Percentiles rank a stretch among this genome's conserved stretches.
These are phyloP conservation scores for Phytophthora multivora DNA, from an alignment of 352 stramenopile species.

Conservation along the genomic window DNA sequence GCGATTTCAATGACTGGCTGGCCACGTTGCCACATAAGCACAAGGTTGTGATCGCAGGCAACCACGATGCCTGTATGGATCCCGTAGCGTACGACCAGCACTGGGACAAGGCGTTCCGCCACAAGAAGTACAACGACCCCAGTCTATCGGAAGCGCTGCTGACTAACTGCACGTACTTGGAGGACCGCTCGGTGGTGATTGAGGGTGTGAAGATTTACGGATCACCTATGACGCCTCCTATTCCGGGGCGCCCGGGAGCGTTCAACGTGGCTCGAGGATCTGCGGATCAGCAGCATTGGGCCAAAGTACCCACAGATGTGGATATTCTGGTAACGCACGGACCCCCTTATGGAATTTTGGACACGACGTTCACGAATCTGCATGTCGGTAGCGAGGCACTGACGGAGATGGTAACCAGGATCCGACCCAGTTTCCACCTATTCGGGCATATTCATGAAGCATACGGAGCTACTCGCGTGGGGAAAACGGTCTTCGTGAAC, in stretches of 20 bases:
- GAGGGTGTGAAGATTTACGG: constrained; percentile 70
- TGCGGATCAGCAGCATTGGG: constrained; percentile 55
- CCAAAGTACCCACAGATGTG: constrained; percentile 56
- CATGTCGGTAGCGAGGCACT: constrained; percentile 78
- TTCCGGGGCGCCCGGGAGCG: constrained; percentile 56
- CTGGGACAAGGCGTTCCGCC: constrained; percentile 50
- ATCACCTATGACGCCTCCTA: constrained; percentile 62
- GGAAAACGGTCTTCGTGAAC: constrained; percentile 85
- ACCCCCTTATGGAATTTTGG: constrained; percentile 78
- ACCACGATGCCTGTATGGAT: constrained; percentile 76
- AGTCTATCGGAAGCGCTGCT: constrained; percentile 44
- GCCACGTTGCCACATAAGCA: constrained; percentile 53
- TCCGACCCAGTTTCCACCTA: constrained; percentile 76
- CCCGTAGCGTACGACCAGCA: constrained; percentile 44
- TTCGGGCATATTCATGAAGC: constrained; percentile 92
- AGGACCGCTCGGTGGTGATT: constrained; percentile 57
- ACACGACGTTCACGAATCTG: constrained; percentile 54
- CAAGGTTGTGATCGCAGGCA: constrained; percentile 77
- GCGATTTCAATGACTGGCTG: constrained; percentile 74
- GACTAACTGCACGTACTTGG: constrained; percentile 65
- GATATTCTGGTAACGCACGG: constrained; percentile 90
- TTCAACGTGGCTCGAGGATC: constrained; percentile 64
- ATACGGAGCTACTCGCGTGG: constrained; percentile 71
- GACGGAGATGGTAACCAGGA: constrained; percentile 67
- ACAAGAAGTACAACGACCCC: constrained; percentile 58